phyloP scores from a whole-genome alignment of 2,329 filamentous ascomycete genomes.

The Penicillium sp. region DNA sequence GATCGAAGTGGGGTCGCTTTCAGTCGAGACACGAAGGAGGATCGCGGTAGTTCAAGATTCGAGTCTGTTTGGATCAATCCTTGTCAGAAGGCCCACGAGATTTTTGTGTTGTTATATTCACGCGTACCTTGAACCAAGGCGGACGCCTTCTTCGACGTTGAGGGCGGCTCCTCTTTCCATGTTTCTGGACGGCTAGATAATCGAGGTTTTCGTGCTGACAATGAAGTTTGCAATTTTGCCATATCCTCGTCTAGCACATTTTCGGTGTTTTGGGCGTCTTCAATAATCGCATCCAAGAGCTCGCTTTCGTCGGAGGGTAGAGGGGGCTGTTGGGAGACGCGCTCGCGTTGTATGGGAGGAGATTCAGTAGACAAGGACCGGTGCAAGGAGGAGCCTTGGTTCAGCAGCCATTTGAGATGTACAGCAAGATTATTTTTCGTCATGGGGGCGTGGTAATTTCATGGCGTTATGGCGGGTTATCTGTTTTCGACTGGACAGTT shows the following conservation, averaged over 20 bases:
- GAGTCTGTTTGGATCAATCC: constrained; percentile 9
- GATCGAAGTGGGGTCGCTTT: constrained; percentile 24
- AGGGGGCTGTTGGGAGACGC: constrained; percentile 17
- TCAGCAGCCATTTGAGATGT: constrained; percentile 50
- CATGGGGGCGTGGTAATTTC: constrained; percentile 42
- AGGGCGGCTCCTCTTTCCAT: constrained; percentile 19
- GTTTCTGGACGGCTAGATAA: constrained; percentile 36
- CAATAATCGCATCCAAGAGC: constrained; percentile 19
- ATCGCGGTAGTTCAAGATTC: constrained; percentile 17
- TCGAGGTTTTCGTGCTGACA: constrained; percentile 41
- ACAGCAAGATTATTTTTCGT: constrained; percentile 49
- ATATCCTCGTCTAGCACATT: constrained; percentile 35
- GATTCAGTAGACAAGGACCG: constrained; percentile 26
- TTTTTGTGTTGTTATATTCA: not conserved
- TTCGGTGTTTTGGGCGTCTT: constrained; percentile 28
- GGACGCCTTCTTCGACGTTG: constrained; percentile 17
- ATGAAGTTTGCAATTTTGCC: constrained; percentile 46
- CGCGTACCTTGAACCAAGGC: constrained; percentile 27
- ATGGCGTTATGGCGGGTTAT: constrained; percentile 23
- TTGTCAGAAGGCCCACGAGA: not conserved
- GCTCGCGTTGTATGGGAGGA: constrained; percentile 23
- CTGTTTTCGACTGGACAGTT: not conserved
- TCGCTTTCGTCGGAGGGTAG: constrained; percentile 19
- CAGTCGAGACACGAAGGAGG: constrained; percentile 16
- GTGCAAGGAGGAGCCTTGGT: constrained; percentile 37